Conservation (phyloP, 768 basidiomycete species). For the Udeniomyces megalosporus region DNA sequence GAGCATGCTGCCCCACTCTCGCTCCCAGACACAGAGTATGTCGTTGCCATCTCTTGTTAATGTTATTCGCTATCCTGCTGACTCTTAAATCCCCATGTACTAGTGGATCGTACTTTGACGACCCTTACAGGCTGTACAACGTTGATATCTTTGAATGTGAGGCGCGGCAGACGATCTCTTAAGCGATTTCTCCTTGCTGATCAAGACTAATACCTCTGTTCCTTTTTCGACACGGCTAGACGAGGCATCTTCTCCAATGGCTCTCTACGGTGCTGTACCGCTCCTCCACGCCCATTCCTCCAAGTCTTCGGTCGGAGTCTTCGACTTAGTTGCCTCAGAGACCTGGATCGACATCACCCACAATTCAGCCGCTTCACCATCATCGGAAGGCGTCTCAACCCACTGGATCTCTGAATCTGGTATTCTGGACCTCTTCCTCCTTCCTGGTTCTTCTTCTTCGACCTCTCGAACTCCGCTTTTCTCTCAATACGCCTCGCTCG, state of each 20-base stretch:
- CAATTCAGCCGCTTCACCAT: slow-evolving; percentile 28
- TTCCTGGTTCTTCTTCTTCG: slow-evolving; percentile 60
- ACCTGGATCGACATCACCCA: slow-evolving; percentile 87
- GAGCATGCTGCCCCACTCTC: slow-evolving; percentile 85
- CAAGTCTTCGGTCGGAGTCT: slow-evolving; percentile 74
- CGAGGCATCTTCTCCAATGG: slow-evolving; percentile 45
- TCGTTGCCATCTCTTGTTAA: too few species aligned
- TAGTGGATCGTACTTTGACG: slow-evolving; percentile 61
- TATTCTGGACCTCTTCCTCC: slow-evolving; percentile 80
- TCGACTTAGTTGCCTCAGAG: slow-evolving; percentile 75
- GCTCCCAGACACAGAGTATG: slow-evolving; percentile 54
- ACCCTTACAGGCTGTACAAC: slow-evolving; percentile 91
- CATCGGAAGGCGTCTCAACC: slow-evolving; percentile 37
- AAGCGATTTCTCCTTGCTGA: neutral
- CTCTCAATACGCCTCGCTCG: slow-evolving; percentile 65
- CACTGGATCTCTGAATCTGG: slow-evolving; percentile 99
- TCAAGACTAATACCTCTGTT: neutral
- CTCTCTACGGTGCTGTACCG: slow-evolving; percentile 82
- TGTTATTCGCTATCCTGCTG: too few species aligned
- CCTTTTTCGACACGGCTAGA: neutral
- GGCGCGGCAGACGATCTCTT: slow-evolving; percentile 32
- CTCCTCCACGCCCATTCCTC: slow-evolving; percentile 82
- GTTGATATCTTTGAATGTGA: slow-evolving; percentile 93
- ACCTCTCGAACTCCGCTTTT: slow-evolving; percentile 51
- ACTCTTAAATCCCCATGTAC: too few species aligned